Evolutionary conservation across 345 rosid genomes (phyloP), one percentile per base, ranked within the genome.

Genomic region (Conringia planisiliqua): DNA sequence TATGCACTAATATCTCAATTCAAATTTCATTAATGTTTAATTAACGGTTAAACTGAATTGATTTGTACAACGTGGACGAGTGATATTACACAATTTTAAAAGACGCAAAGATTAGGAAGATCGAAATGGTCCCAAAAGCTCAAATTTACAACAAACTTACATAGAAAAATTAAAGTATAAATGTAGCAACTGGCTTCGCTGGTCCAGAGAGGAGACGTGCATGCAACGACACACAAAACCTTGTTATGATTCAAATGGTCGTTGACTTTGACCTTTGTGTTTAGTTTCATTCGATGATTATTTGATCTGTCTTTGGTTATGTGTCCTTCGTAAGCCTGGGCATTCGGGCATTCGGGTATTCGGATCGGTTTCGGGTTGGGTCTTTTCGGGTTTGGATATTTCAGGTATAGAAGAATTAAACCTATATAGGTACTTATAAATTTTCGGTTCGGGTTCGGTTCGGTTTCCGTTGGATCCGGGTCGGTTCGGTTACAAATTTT

Each of bases 191-290:
- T 39, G 54, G 62, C 61, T 72, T 72, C 9, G 27, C 77, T 54
- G 44, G 56, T 73, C 24, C 38, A 55, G 20, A 36, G 18, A 65
- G 36, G 64, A 64, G 71, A 73, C 78, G 78, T 73, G 78, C 46
- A 55, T 55, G 58, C 71, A 73, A 44, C 66, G 17, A 44, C 51
- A 54, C 57, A 30, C 24, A 54, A 54, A 27, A 42, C 62, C 27
- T 32, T 63, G 4, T 42, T n/a, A 7, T 29, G 62, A 18, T 51
- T 52, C 12, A 38, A 39, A 40, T 20, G 36, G 27, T 63, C 27
- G 38, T 32, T 46, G 67, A 60, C 59, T 60, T 65, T 56, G 78
- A 74, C 50, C 58, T 44, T 43, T 64, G 57, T 43, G 47, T 55
- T 63, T 52, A 20, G 36, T 63, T 18, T 8, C 12, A 30, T 14